Conservation (phyloP, 345 rosid species). For the Draba incana region DNA sequence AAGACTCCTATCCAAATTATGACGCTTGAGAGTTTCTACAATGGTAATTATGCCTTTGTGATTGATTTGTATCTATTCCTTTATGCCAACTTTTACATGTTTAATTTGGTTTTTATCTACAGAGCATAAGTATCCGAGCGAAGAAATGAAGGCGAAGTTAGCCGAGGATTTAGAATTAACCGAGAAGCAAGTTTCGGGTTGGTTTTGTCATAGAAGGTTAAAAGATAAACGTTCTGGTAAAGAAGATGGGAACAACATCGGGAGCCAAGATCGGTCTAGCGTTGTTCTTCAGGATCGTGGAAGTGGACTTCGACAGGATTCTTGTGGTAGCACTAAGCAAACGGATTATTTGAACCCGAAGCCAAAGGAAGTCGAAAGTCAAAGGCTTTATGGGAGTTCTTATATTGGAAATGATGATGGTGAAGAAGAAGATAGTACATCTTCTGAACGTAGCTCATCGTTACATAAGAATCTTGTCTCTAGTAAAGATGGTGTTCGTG, state of each 20-base stretch:
- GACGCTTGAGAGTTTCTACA: conserved; percentile 78
- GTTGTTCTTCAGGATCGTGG: conserved; percentile 82
- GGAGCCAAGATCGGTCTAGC: conserved; percentile 83
- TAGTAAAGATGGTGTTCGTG: conserved; percentile 46
- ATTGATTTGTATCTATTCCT: conserved; percentile 29
- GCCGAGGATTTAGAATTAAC: conserved; percentile 78
- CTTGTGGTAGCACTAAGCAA: conserved; percentile 94
- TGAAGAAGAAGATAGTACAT: conserved; percentile 72
- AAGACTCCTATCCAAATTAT: conserved; percentile 78
- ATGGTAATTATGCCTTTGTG: conserved; percentile 53
- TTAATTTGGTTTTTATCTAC: conserved; percentile 25
- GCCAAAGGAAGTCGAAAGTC: conserved; percentile 87
- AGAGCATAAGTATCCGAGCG: conserved; percentile 82
- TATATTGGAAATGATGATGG: conserved; percentile 47
- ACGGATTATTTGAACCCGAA: conserved; percentile 61
- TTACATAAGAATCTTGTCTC: conserved; percentile 57
- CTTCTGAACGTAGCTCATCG: conserved; percentile 73
- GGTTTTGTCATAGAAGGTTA: conserved; percentile 98
- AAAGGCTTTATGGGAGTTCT: conserved; percentile 53
- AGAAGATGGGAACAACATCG: conserved; percentile 59
- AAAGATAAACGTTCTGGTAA: conserved; percentile 71
- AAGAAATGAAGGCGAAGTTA: conserved; percentile 75
- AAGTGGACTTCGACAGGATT: conserved; percentile 86
- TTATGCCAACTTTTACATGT: conserved; percentile 26
- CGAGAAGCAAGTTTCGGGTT: conserved; percentile 91